Base-by-base conservation (phyloP, 345 rosid species). In the Rhodamnia rubescens region DNA sequence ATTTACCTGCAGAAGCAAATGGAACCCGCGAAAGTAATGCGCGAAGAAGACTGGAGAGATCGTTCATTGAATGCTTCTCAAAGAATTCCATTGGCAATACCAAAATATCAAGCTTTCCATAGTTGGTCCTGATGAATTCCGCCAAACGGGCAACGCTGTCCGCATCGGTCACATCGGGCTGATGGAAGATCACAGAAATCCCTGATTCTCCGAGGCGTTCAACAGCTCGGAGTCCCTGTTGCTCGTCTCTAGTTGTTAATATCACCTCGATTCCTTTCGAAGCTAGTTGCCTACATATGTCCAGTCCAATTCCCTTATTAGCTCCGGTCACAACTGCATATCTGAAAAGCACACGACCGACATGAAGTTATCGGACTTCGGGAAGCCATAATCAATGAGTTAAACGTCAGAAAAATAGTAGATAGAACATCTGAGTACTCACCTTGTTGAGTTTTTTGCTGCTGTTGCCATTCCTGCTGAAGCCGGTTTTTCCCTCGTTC, bases 221-320 rank as follows among this genome's bases (percentile, higher is more conserved):
- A 12, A 50, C 29, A 9, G 83, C 88, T 84, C 14, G 64, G 4
- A 51, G 59, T 49, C 84, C 88, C 26, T 27, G 50, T 18, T 84
- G 27, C 59, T 80, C 59, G 54, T 84, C 83, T 51, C 88, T 57
- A 15, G 86, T 86, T 7, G 88, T 83, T 42, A 83, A 36, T 55
- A 80, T 75, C 44, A 80, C 88, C 36, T 32, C 32, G 2, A 56
- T 51, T 11, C 82, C 86, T 56, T 49, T 36, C 42, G 69, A 87
- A 21, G 86, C 84, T 9, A 84, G 26, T 74, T 58, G 86, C 27
- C 47, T 44, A 29, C 86, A 80, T 78, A 83, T 64, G 54, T 86
- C 88, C 57, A 83, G 82, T 69, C 85, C 85, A 27, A 69, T 86
- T 42, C 85, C 88, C 56, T 55, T 74, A n/a, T 83, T 86, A 36